These are phyloP conservation scores for Alopecurus myosuroides DNA, from an alignment of 176 grass and related monocot genomes.

Conservation along the genomic window DNA sequence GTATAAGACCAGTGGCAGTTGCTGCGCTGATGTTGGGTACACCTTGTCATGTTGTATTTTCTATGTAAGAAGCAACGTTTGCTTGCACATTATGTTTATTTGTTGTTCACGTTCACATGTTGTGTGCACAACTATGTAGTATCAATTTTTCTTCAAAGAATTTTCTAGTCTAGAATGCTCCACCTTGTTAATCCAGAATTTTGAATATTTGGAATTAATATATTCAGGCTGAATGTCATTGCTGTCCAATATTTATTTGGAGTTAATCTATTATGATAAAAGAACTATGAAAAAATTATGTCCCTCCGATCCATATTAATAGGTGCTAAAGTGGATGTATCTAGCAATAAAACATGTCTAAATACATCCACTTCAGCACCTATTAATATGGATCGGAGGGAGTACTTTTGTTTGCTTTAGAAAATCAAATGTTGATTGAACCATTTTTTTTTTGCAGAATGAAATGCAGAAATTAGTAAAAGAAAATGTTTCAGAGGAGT, in stretches of 20 bases:
- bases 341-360: too few relatives aligned
- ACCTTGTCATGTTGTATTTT: background rate
- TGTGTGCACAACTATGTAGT: background rate
- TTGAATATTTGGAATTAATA: background rate
- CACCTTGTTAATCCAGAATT: background rate
- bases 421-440: background rate
- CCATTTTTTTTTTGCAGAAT: conserved; percentile 20
- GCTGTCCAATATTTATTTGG: background rate
- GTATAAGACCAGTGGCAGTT: background rate
- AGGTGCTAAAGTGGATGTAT: too few relatives aligned
- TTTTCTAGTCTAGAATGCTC: background rate
- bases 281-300: background rate
- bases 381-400: too few relatives aligned
- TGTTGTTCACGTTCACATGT: background rate
- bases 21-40: background rate
- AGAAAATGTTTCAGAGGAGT: conserved; percentile 46
- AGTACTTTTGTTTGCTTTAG: background rate
- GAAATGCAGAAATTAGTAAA: conserved; percentile 67
- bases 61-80: background rate
- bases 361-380: too few relatives aligned
- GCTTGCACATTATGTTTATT: background rate
- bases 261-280: background rate
- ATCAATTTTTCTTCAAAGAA: background rate
- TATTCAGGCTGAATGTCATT: background rate
- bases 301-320: too few relatives aligned